Percentiles rank a stretch among this genome's conserved stretches.
Conservation (phyloP, 2,329 filamentous ascomycete genomes). For the Lecanicillium sp. region DNA sequence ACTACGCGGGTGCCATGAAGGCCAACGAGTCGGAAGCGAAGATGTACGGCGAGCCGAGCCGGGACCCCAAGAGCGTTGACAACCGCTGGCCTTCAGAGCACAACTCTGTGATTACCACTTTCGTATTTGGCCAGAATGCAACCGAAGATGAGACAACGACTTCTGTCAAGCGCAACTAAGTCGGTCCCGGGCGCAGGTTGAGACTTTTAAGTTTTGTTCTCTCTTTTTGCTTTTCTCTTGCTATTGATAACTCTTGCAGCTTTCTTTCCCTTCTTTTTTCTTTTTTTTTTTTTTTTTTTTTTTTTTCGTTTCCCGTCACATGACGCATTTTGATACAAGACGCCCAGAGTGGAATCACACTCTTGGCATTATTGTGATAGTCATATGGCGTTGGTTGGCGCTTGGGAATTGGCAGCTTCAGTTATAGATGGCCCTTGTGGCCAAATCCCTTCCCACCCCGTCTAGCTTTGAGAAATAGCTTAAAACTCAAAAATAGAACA, state of each 20-base stretch:
- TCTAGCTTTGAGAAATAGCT: too few species aligned
- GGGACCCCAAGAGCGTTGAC: slow-evolving; percentile 27
- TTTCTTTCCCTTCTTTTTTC: not conserved
- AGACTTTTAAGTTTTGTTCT: not conserved
- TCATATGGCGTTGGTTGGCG: too few species aligned
- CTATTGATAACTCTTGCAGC: not conserved
- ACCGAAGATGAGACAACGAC: not conserved
- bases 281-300: not conserved
- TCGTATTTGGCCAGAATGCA: slow-evolving; percentile 15
- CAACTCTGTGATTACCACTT: slow-evolving; percentile 26
- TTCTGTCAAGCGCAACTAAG: not conserved
- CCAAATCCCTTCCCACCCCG: too few species aligned
- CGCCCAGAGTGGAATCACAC: not conserved
- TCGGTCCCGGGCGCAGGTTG: too few species aligned
- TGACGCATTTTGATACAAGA: not conserved
- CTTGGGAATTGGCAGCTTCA: not conserved
- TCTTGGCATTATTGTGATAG: not conserved
- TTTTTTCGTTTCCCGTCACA: not conserved
- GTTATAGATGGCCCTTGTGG: not conserved
- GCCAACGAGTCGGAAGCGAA: slow-evolving; percentile 25
- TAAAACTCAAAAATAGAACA: too few species aligned
- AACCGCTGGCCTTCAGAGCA: slow-evolving; percentile 39
- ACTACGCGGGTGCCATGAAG: slow-evolving; percentile 30
- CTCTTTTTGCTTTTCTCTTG: not conserved
- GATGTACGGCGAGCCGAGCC: slow-evolving; percentile 27